Percentiles rank a stretch among this genome's conserved stretches.
Conservation (phyloP, 2,329 filamentous ascomycete genomes). For the Ophiocordyceps camponoti-floridani region DNA sequence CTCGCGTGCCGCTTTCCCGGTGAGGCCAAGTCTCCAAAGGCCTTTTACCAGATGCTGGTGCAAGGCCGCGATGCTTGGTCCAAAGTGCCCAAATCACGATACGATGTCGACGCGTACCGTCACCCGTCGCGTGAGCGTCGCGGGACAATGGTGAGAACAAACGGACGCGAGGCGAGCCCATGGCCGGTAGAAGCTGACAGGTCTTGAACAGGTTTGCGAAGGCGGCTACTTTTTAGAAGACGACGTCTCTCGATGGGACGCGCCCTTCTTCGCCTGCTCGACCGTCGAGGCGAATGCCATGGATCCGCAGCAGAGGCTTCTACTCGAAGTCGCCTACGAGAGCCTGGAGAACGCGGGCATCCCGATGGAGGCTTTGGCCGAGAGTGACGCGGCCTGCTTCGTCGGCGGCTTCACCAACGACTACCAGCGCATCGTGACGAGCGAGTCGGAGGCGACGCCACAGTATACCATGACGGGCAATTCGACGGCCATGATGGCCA, state of each 20-base stretch:
- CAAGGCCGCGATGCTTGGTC: neutral
- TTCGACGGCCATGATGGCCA: neutral
- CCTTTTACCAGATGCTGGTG: neutral
- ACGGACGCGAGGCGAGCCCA: neutral
- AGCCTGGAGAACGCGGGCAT: neutral
- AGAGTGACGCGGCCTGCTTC: neutral
- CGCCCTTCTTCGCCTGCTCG: neutral
- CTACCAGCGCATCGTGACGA: neutral
- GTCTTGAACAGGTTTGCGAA: neutral
- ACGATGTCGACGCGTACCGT: neutral
- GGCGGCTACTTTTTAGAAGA: constrained; percentile 1
- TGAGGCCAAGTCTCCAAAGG: neutral
- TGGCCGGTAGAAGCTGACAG: neutral
- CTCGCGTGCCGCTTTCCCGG: neutral
- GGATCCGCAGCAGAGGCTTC: neutral
- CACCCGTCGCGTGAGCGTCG: neutral
- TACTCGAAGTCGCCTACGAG: constrained; percentile 1
- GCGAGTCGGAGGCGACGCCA: neutral
- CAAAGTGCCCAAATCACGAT: neutral
- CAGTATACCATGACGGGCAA: neutral
- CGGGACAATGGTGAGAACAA: neutral
- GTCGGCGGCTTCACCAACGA: neutral
- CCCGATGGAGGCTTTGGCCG: neutral
- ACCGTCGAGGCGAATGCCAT: neutral
- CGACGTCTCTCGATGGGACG: constrained; percentile 1